These are phyloP conservation scores for Echites panduratus DNA, from an alignment of 257 asterid genomes.

Conservation along the genomic window DNA sequence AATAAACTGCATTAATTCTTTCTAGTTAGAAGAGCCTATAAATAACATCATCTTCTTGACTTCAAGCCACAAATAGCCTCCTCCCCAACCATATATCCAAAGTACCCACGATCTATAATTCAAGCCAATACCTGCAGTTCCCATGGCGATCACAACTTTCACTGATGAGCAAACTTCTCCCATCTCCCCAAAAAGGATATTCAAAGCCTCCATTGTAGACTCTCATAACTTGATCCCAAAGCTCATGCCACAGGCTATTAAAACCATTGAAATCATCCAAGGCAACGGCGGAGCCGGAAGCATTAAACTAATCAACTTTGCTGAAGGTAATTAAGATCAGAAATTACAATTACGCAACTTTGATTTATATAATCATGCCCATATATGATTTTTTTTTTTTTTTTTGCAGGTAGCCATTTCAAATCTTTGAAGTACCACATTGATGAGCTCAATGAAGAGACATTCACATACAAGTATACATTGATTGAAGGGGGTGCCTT, in stretches of 20 bases:
- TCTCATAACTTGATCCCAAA: constrained; percentile 8
- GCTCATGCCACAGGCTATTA: constrained; percentile 4
- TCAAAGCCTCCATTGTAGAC: constrained; percentile 7
- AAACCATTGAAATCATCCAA: constrained; percentile 2
- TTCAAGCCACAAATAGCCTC: too few species aligned
- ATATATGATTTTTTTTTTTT: too few species aligned
- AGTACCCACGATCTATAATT: too few species aligned
- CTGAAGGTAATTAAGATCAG: constrained; percentile 7
- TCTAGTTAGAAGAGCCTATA: too few species aligned
- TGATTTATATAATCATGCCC: too few species aligned
- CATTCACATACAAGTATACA: background rate
- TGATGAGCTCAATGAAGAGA: background rate
- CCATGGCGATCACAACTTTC: constrained; percentile 6
- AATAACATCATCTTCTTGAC: too few species aligned
- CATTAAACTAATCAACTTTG: constrained; percentile 3
- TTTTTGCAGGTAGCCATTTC: constrained; percentile 1
- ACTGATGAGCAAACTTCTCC: background rate
- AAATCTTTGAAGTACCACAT: constrained; percentile 1
- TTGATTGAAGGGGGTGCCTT: constrained; percentile 4
- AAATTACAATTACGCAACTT: too few species aligned
- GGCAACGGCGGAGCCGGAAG: constrained; percentile 11
- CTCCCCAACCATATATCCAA: too few species aligned
- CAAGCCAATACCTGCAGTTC: too few species aligned
- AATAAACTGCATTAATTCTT: too few species aligned
- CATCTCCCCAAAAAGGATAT: background rate